Evolutionary conservation across 768 basidiomycete genomes (phyloP).

Genomic region (Auriculariales sp.): DNA sequence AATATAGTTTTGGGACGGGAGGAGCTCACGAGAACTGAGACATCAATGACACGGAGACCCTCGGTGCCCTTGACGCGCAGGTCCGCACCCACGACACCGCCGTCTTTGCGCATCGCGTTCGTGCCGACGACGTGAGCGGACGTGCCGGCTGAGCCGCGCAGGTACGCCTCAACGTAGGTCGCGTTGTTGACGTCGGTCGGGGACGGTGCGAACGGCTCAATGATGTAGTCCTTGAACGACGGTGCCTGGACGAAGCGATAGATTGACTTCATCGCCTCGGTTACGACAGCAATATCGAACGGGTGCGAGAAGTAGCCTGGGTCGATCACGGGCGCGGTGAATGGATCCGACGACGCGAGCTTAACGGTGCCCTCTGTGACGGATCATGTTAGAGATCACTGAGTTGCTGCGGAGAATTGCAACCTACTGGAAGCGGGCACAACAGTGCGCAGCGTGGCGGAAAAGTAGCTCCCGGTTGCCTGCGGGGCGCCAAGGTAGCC

Average conservation of each 20-base stretch:
- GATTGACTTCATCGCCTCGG: slow-evolving; percentile 6
- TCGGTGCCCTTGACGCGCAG: slow-evolving; percentile 27
- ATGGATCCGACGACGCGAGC: slow-evolving; percentile 12
- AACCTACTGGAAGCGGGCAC: slow-evolving; percentile 22
- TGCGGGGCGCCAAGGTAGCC: slow-evolving; percentile 4
- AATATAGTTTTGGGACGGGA: slow-evolving; percentile 4
- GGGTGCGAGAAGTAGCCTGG: slow-evolving; percentile 12
- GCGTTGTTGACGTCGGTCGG: slow-evolving; percentile 6
- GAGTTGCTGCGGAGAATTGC: neutral
- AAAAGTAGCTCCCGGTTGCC: slow-evolving; percentile 14
- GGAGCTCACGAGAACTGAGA: slow-evolving; percentile 9
- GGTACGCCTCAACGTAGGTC: slow-evolving; percentile 12
- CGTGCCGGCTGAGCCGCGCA: slow-evolving; percentile 8
- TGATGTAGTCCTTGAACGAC: slow-evolving; percentile 7
- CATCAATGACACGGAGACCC: slow-evolving; percentile 25
- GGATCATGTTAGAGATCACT: slow-evolving; percentile 1
- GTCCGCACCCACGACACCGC: slow-evolving; percentile 29
- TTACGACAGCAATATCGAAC: slow-evolving; percentile 16
- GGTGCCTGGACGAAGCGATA: slow-evolving; percentile 5
- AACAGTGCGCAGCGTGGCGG: slow-evolving; percentile 14
- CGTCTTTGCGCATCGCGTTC: slow-evolving; percentile 25
- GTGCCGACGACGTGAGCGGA: slow-evolving; percentile 19
- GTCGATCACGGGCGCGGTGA: slow-evolving; percentile 15
- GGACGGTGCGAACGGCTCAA: slow-evolving; percentile 5
- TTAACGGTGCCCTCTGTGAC: slow-evolving; percentile 13